Conservation (phyloP, 768 basidiomycete genomes). For the Boletus edulis region DNA sequence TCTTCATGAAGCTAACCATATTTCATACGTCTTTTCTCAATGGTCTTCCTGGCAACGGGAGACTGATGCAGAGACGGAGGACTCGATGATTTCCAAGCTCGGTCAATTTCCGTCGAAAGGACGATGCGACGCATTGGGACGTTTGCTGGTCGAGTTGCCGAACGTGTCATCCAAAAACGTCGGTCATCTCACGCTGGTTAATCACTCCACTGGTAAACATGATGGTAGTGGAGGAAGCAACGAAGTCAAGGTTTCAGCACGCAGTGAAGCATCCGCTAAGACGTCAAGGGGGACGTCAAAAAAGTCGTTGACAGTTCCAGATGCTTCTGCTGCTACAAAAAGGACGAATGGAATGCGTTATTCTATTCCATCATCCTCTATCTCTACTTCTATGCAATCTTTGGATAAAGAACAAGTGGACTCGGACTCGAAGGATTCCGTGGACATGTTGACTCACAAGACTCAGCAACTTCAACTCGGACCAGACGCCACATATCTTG, state of each 20-base stretch:
- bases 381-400: not conserved
- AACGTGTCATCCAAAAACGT: not conserved
- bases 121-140: conserved; percentile 5
- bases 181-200: not conserved
- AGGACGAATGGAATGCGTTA: not conserved
- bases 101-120: not conserved
- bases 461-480: not conserved
- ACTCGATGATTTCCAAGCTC: not conserved
- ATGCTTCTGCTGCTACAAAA: not conserved
- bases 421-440: not conserved
- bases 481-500: not conserved
- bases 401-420: not conserved
- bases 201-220: not conserved
- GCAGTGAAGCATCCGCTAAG: not conserved
- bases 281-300: not conserved
- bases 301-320: not conserved
- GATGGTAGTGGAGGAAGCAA: not conserved
- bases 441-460: not conserved
- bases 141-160: conserved; percentile 1
- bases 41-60: not conserved
- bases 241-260: not conserved
- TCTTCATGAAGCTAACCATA: not conserved
- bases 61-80: not conserved
- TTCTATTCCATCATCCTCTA: not conserved
- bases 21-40: not conserved